Conservation (phyloP, 805 yeast genomes). For the Sugiyamaella boreocaroliniensis region DNA sequence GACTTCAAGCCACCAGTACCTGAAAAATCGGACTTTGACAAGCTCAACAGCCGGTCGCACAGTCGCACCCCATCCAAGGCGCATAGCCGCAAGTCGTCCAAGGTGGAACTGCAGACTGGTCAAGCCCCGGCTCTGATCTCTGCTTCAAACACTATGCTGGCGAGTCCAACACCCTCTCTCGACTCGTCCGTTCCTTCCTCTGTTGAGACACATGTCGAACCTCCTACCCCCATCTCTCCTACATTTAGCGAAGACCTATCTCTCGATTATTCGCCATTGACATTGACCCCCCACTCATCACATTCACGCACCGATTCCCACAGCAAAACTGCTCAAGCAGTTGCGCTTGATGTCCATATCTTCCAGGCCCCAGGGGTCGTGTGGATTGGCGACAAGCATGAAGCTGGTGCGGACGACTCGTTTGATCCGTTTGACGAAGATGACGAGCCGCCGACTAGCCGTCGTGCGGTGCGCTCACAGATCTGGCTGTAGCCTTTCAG, state of each 20-base stretch:
- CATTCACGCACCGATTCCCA: background rate
- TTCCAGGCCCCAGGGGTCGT: background rate
- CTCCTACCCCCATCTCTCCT: background rate
- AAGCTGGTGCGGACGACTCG: background rate
- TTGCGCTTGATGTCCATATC: background rate
- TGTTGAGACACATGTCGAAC: background rate
- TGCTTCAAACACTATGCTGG: background rate
- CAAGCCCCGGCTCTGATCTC: background rate
- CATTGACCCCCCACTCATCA: background rate
- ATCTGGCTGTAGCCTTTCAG: background rate
- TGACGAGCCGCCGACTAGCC: background rate
- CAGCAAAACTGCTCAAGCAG: background rate
- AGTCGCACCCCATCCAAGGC: too few species aligned
- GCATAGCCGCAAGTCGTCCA: too few species aligned
- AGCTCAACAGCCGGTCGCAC: too few species aligned
- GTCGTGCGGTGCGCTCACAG: background rate
- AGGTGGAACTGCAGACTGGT: too few species aligned
- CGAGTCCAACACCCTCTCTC: background rate
- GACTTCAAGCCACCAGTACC: background rate
- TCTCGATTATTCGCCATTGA: background rate
- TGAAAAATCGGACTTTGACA: background rate
- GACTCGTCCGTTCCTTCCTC: background rate
- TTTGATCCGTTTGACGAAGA: constrained; percentile 3
- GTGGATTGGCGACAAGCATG: background rate
- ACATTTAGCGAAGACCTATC: background rate